Evolutionary conservation across 352 stramenopile genomes (phyloP), one percentile per base, ranked within the genome.

Genomic region (Pythium apleroticum): DNA sequence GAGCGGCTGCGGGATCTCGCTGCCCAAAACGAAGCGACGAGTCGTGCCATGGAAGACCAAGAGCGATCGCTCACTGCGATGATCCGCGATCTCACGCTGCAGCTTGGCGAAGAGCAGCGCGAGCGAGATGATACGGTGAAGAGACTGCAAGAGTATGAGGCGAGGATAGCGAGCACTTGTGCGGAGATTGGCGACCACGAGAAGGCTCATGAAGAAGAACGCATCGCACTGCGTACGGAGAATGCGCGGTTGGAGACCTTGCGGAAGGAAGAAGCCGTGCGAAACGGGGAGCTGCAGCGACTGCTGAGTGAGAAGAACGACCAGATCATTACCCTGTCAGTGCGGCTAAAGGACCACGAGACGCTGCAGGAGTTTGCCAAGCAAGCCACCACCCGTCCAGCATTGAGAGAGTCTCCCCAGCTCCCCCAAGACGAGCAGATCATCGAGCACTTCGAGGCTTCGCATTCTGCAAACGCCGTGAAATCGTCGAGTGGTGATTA

Each of bases 241-340:
- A 69, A 77, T 7, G 14, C 59, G 0, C 74, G 67, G 0, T 52
- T 81, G 0, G 79, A 88, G 2, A 58, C 64, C 0, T 71, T 73
- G 25, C 81, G 67, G 61, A 78, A 78, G 45, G 83, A 88, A 63
- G 74, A 78, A 15, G 54, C 80, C 9, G 80, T 67, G 12, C 81
- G 85, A 20, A 93, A 73, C 49, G 61, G 56, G 1, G 83, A 91
- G 61, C 55, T 95, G 0, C 69, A 79, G 55, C 68, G 71, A 20
- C 58, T 95, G 1, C 33, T 91, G 7, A 65, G 74, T 20, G 86
- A 93, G 57, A 95, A 95, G 60, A 93, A 93, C 52, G 72, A 80
- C 20, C 60, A 77, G 52, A 88, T 93, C 30, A 68, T 80, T 15
- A 65, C 69, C 28, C 68, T 90, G 43, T 77, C 67, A 11, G 58